Conservation (phyloP, 306 rosid genomes). For the Vicia villosa region DNA sequence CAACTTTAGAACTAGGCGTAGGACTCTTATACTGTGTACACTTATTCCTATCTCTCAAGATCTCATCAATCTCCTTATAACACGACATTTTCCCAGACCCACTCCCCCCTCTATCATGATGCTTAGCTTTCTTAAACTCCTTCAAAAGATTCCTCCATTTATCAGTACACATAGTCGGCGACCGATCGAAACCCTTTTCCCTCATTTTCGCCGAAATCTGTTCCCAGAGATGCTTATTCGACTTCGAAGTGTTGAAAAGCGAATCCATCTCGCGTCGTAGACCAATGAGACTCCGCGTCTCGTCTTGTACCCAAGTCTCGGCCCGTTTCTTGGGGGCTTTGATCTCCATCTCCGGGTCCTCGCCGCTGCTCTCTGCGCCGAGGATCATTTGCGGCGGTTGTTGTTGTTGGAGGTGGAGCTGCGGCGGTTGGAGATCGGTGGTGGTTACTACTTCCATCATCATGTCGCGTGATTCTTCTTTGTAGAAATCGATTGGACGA, state of each 20-base stretch:
- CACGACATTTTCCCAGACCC: constrained; percentile 87
- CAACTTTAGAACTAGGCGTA: constrained; percentile 66
- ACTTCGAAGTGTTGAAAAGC: constrained; percentile 79
- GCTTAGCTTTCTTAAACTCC: constrained; percentile 95
- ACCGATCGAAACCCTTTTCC: constrained; percentile 87
- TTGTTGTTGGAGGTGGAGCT: constrained; percentile 38
- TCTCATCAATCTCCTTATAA: constrained; percentile 91
- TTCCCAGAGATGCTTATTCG: constrained; percentile 94
- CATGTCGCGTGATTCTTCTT: constrained; percentile 68
- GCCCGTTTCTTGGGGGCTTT: constrained; percentile 96
- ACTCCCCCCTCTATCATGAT: constrained; percentile 71
- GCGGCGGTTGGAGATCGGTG: constrained; percentile 45
- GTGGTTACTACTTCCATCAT: constrained; percentile 71
- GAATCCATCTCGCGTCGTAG: constrained; percentile 80
- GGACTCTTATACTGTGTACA: constrained; percentile 59
- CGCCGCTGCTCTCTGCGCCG: constrained; percentile 75
- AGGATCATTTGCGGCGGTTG: constrained; percentile 63
- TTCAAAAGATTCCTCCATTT: constrained; percentile 94
- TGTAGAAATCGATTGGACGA: constrained; percentile 72
- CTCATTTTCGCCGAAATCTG: constrained; percentile 89
- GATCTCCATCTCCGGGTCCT: constrained; percentile 77
- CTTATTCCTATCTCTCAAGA: constrained; percentile 73
- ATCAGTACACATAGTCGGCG: constrained; percentile 96
- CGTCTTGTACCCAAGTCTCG: constrained; percentile 97
- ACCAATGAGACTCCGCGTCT: constrained; percentile 72